Conservation (phyloP, 352 stramenopile species). For the Phytophthora kernoviae region DNA sequence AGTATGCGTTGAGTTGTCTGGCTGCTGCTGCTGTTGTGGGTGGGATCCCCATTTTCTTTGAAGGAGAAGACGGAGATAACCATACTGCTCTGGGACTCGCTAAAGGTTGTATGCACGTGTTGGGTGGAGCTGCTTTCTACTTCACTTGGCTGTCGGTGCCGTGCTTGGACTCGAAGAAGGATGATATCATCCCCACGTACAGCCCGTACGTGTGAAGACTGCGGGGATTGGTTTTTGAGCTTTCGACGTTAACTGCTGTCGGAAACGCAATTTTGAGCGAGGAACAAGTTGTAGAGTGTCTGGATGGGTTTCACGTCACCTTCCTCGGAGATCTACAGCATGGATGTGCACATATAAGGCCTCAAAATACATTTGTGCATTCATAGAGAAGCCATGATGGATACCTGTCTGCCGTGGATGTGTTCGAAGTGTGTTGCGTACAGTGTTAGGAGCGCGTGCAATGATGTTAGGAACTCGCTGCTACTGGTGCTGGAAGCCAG, state of each 20-base stretch:
- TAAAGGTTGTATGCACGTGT: slow-evolving; percentile 73
- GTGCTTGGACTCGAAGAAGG: slow-evolving; percentile 86
- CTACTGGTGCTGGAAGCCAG: slow-evolving; percentile 10
- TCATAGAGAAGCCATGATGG: neutral
- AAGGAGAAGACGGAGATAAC: slow-evolving; percentile 31
- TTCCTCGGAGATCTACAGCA: slow-evolving; percentile 36
- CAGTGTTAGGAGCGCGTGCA: slow-evolving; percentile 58
- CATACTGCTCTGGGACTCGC: slow-evolving; percentile 55
- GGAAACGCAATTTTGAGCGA: slow-evolving; percentile 17
- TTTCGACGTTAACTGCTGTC: slow-evolving; percentile 8
- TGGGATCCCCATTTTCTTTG: slow-evolving; percentile 57
- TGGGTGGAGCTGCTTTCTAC: slow-evolving; percentile 72
- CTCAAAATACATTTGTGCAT: neutral
- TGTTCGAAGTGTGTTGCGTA: slow-evolving; percentile 65
- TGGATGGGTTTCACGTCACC: slow-evolving; percentile 37
- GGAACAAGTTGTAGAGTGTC: slow-evolving; percentile 46
- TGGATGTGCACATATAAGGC: slow-evolving; percentile 6
- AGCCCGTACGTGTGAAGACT: slow-evolving; percentile 58
- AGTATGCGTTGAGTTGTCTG: slow-evolving; percentile 52
- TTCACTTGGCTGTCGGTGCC: slow-evolving; percentile 78
- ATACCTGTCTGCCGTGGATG: slow-evolving; percentile 45
- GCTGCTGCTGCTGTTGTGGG: slow-evolving; percentile 47
- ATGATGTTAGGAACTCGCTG: slow-evolving; percentile 23
- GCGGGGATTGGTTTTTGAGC: too few relatives aligned
- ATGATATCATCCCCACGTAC: slow-evolving; percentile 76